Conservation (phyloP, 768 basidiomycete genomes). For the Scleroderma citrinum region DNA sequence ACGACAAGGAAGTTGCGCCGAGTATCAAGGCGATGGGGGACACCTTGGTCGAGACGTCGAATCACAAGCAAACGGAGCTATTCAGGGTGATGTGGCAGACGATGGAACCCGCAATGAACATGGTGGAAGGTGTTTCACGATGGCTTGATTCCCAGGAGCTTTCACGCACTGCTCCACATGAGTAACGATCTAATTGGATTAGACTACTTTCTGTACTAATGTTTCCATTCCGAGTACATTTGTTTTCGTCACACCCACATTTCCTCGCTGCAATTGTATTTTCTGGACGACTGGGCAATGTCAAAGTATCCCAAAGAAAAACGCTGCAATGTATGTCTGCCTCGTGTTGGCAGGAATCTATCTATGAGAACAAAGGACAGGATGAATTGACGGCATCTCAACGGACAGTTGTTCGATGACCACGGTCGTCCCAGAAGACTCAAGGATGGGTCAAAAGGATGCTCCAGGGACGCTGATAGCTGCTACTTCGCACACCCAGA, state of each 20-base stretch:
- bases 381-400: not conserved
- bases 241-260: not conserved
- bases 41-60: constrained; percentile 8
- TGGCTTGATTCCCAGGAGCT: constrained; percentile 28
- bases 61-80: constrained; percentile 17
- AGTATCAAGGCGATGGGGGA: constrained; percentile 10
- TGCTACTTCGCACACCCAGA: constrained; percentile 29
- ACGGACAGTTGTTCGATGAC: constrained; percentile 24
- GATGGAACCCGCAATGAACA: constrained; percentile 27
- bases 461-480: constrained; percentile 12
- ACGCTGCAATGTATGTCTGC: constrained; percentile 26
- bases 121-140: constrained; percentile 24
- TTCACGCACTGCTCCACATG: constrained; percentile 12
- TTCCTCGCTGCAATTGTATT: not conserved
- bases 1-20: constrained; percentile 18
- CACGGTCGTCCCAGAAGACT: constrained; percentile 18
- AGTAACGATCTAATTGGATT: not conserved
- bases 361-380: constrained; percentile 4
- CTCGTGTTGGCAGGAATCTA: not conserved
- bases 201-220: too few species aligned
- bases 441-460: constrained; percentile 18
- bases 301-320: constrained; percentile 11
- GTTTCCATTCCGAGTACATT: constrained; percentile 15
- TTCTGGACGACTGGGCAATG: not conserved
- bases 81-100: constrained; percentile 20